Evolutionary conservation across 192 early-diverging fungal species (phyloP), one percentile per base, ranked within the genome.

Genomic region (Martensiomyces pterosporus): DNA sequence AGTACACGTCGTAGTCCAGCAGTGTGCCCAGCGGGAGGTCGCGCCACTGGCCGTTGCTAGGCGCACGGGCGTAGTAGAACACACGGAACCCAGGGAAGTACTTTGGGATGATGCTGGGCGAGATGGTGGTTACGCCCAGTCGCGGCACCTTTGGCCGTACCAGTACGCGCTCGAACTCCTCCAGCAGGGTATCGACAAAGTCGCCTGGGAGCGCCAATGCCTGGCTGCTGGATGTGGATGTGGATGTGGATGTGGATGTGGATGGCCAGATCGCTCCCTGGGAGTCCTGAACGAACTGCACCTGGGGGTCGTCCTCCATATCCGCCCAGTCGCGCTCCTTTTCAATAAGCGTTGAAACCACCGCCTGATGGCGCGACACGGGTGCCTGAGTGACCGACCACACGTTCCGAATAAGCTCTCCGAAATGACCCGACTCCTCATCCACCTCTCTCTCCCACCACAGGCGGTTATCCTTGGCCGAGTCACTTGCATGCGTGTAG

Each of bases 31-130:
- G 19, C 6, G 58, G 48, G 22, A 64, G 37, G 7, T 37, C 33
- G 4, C 17, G 24, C 58, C 55, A 54, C 3, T 18, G 40, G 15
- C 22, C 13, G 9, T 19, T 22, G 15, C 41, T 25, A 13, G 40
- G 40, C 5, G 21, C 4, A 7, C 46, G 55, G 1, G 40, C 19
- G 35, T 86, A 86, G 34, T 70, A 55, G 32, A 78, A 78, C 0
- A 85, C 59, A n/a, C 83, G 79, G 43, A 85, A 80, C 0, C 75
- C 60, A 3, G 84, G 86, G 38, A 79, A 57, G 44, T 79, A 84
- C 9, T 68, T 77, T 16, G 86, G 86, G 9, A 88, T 55, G 0
- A 88, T 72, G 35, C 82, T 78, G 2, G 86, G 86, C 9, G 80
- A 68, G 0, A 88, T 72, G 3, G 70, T 64, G 6, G 76, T 68